Base-by-base conservation (phyloP, 352 stramenopile species). In the Phytophthora quininea region DNA sequence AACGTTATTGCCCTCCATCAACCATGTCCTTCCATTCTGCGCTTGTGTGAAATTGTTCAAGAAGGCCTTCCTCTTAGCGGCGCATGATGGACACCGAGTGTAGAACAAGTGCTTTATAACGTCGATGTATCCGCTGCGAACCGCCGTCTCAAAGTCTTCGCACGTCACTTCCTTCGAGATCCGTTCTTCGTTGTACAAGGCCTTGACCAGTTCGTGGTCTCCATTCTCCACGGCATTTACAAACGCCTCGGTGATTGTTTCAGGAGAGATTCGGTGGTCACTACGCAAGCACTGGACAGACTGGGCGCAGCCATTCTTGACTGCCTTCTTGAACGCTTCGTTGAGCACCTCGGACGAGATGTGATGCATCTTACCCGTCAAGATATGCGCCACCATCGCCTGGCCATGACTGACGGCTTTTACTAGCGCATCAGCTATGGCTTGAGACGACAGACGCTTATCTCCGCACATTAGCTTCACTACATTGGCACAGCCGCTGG, bases 71-170 rank as follows among this genome's bases (percentile, higher is more conserved):
- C 43, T 12, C 15, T 49, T 49, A 3, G 19, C 19, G 15, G 43
- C 43, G 43, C 43, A 49, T 24, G 43, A 30, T 27, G 43, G 10
- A 29, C 43, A 49, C 29, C 43, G 43, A 49, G 24, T 49, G 43
- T 49, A 49, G 43, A 49, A 49, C 14, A 49, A n/a, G 29, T 49
- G 43, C 14, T 49, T 49, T 24, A 49, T n/a, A 29, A 49, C 43
- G 43, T 49, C 43, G 11, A 49, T 49, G 19, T 49, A 49, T 49
- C 43, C 43, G 15, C 19, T 49, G 11, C 29, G 15, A 29, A 49
- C 43, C 8, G 15, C 43, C 8, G 43, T 29, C 3, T 6, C 43
- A 29, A 49, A 49, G 19, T 29, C 11, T n/a, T 49, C 14, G 43
- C 43, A 49, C 2, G 43, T 49, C 14, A 49, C 43, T 3, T 49